A percentile compares a stretch with the other conserved stretches of the same genome.
Evolutionary conservation across 1,284 basidiomycete genomes (phyloP).

Genomic region (Golubevia pallescens): DNA sequence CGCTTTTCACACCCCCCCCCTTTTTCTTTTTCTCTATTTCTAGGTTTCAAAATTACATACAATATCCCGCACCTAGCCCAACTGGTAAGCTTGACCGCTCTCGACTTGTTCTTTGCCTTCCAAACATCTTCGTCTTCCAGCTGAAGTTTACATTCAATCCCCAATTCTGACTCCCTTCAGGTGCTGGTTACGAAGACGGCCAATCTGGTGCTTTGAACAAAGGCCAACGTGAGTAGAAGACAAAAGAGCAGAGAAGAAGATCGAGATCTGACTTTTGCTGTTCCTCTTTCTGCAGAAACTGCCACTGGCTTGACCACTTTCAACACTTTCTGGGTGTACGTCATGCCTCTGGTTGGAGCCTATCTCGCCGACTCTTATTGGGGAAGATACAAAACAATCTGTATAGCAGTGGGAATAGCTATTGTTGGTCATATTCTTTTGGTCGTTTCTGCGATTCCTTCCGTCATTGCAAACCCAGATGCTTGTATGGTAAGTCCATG

Average conservation of each 20-base stretch:
- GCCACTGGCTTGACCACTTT: slow-evolving; percentile 37
- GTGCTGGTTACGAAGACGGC: slow-evolving; percentile 1
- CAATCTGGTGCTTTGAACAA: slow-evolving; percentile 44
- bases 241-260: slow-evolving; percentile 42
- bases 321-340: slow-evolving; percentile 62
- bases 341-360: slow-evolving; percentile 54
- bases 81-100: too few species aligned
- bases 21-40: too few species aligned
- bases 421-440: slow-evolving; percentile 55
- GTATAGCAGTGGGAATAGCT: slow-evolving; percentile 46
- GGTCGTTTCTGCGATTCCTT: slow-evolving; percentile 45
- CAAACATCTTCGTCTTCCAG: too few species aligned
- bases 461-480: slow-evolving; percentile 24
- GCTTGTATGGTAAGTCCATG: slow-evolving; percentile 25
- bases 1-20: too few species aligned
- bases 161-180: too few species aligned
- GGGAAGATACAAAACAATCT: slow-evolving; percentile 60
- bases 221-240: too few species aligned
- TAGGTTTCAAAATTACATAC: slow-evolving; percentile 59
- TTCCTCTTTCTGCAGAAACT: too few species aligned
- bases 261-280: too few species aligned
- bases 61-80: slow-evolving; percentile 36
- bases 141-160: too few species aligned
- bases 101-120: too few species aligned
- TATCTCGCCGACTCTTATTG: slow-evolving; percentile 53